These are phyloP conservation scores for Fusarium camptoceras DNA, from an alignment of 2,329 filamentous ascomycete genomes.

Conservation along the genomic window DNA sequence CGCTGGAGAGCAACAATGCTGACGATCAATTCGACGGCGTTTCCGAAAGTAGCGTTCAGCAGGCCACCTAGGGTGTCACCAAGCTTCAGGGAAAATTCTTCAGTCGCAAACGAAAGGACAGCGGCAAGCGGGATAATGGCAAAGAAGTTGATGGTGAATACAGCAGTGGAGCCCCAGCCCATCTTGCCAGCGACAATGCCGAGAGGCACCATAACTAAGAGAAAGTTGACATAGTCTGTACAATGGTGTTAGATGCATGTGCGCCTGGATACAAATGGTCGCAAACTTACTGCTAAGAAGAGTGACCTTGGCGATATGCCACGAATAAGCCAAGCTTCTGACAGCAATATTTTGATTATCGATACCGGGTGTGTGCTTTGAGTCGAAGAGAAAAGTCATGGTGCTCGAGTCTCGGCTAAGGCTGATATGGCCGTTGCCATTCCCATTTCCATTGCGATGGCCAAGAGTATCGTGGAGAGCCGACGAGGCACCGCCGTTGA, in stretches of 20 bases:
- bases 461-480: slow-evolving; percentile 23
- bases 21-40: slow-evolving; percentile 84
- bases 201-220: slow-evolving; percentile 79
- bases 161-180: slow-evolving; percentile 72
- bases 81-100: slow-evolving; percentile 78
- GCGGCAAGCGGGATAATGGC: slow-evolving; percentile 82
- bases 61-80: slow-evolving; percentile 80
- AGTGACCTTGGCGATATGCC: slow-evolving; percentile 69
- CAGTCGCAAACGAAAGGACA: slow-evolving; percentile 80
- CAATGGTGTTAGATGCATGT: slow-evolving; percentile 13
- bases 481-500: slow-evolving; percentile 53
- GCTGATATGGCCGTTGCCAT: slow-evolving; percentile 42
- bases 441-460: slow-evolving; percentile 19
- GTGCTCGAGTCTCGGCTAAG: slow-evolving; percentile 41
- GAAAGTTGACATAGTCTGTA: slow-evolving; percentile 72
- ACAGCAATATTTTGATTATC: slow-evolving; percentile 61
- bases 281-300: slow-evolving; percentile 67
- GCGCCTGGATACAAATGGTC: background rate
- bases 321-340: slow-evolving; percentile 60
- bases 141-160: slow-evolving; percentile 84
- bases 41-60: slow-evolving; percentile 82
- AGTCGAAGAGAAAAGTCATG: slow-evolving; percentile 61
- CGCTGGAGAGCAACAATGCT: slow-evolving; percentile 90
- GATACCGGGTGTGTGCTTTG: slow-evolving; percentile 63
- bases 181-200: slow-evolving; percentile 75